phyloP scores from a whole-genome alignment of 768 basidiomycete genomes.

The Dacryopinax primogenitus region DNA sequence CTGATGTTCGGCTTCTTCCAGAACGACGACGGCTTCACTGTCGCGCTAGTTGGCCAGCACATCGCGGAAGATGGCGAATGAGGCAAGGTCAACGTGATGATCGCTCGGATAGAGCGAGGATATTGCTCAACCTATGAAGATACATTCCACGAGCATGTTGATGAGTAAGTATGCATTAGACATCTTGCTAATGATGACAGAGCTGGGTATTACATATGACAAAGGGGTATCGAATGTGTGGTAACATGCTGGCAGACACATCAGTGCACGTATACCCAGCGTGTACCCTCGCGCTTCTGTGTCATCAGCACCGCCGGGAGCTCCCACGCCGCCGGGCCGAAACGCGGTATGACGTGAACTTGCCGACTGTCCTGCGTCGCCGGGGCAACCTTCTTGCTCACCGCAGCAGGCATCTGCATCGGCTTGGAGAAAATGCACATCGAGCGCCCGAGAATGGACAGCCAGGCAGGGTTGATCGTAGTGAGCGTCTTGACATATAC shows the following conservation, averaged over 20 bases:
- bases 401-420: conserved; percentile 35
- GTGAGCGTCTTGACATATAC: conserved; percentile 78
- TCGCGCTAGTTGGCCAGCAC: not conserved
- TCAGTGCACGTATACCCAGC: conserved; percentile 25
- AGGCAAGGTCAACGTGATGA: not conserved
- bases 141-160: not conserved
- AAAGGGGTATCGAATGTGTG: not conserved
- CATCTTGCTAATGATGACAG: not conserved
- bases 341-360: conserved; percentile 66
- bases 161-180: not conserved
- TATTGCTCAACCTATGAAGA: conserved; percentile 4
- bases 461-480: conserved; percentile 75
- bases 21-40: not conserved
- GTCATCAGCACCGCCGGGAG: conserved; percentile 53
- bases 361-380: conserved; percentile 32
- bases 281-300: conserved; percentile 27
- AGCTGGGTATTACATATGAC: not conserved
- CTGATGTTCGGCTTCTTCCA: not conserved
- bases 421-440: conserved; percentile 87
- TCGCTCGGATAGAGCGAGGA: not conserved
- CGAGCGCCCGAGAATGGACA: conserved; percentile 62
- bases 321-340: conserved; percentile 79
- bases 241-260: not conserved
- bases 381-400: conserved; percentile 29
- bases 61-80: not conserved